Evolutionary conservation across 1,284 basidiomycete genomes (phyloP), one percentile per base, ranked within the genome.

Genomic region (Rhodotorula sp.): DNA sequence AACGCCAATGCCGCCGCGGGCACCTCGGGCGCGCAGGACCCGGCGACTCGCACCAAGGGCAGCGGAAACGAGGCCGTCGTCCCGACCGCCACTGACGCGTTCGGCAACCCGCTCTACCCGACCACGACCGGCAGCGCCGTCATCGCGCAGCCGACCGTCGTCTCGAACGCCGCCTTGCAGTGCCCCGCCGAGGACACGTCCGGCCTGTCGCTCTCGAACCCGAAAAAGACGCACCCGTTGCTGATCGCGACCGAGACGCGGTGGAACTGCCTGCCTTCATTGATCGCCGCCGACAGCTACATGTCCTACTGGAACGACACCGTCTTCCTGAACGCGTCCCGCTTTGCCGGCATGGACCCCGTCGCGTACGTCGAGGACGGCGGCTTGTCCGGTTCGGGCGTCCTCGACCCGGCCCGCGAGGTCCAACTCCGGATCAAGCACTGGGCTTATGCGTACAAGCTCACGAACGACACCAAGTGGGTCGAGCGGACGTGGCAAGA

Each of bases 381-480:
- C 5, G 66, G 74, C 15, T 49, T 73, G 42, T 69, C 69, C 26
- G 84, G 84, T 48, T 95, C 91, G 71, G 96, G 96, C 82, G 93
- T 98, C 49, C 86, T 99, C 65, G 96, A 99, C 80, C 88, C 89
- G 75, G 89, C 93, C 42, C 89, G 96, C 76, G 87, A 91, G 80
- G 85, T 96, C 78, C 98, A 99, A 82, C 85, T 89, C 82, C 86
- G 91, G 70, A 84, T 98, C 81, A 98, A 98, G 83, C 91, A 92
- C 49, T 96, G 92, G 78, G 87, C 89, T 1, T 99, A 98, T 79
- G 93, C 86, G 33, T 98, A 91, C 81, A 88, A 88, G 68, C 87
- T 97, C 85, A 90, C 93, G 62, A 91, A 93, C 74, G 89, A 98
- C 80, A 91, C 90, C 37, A 87, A 73, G 88, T 86, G 90, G 88